These are phyloP conservation scores for Dacryopinax primogenitus DNA, from an alignment of 768 basidiomycete genomes.

Conservation along the genomic window DNA sequence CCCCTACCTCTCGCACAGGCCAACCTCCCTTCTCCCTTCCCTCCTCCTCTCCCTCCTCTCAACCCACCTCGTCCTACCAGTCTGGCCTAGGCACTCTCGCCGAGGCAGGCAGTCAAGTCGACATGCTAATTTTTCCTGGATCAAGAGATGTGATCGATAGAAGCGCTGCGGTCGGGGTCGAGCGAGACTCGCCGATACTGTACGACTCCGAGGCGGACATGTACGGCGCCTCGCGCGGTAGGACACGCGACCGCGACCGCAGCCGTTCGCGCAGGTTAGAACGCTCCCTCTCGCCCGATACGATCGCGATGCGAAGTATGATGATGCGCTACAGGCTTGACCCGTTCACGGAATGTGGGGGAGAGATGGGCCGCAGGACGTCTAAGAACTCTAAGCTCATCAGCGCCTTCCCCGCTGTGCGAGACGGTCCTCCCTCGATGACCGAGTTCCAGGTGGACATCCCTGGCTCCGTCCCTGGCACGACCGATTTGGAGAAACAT, in stretches of 20 bases:
- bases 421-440: not conserved
- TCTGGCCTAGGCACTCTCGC: not conserved
- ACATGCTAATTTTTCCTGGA: not conserved
- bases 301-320: not conserved
- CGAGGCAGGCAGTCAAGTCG: not conserved
- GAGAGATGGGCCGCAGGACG: not conserved
- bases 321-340: not conserved
- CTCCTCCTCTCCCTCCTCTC: not conserved
- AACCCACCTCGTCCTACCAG: not conserved
- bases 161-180: too few species aligned
- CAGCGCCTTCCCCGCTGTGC: not conserved
- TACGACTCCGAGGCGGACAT: not conserved
- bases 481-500: too few species aligned
- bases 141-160: not conserved
- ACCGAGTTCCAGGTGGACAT: not conserved
- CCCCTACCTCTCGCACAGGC: not conserved
- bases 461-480: too few species aligned
- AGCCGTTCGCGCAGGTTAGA: not conserved
- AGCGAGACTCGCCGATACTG: not conserved
- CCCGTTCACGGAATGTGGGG: not conserved
- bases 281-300: not conserved
- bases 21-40: not conserved
- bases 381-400: too few species aligned
- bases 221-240: not conserved
- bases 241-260: not conserved